These are phyloP conservation scores for Gynochthodes officinalis DNA, from an alignment of 257 asterid genomes.

Conservation along the genomic window DNA sequence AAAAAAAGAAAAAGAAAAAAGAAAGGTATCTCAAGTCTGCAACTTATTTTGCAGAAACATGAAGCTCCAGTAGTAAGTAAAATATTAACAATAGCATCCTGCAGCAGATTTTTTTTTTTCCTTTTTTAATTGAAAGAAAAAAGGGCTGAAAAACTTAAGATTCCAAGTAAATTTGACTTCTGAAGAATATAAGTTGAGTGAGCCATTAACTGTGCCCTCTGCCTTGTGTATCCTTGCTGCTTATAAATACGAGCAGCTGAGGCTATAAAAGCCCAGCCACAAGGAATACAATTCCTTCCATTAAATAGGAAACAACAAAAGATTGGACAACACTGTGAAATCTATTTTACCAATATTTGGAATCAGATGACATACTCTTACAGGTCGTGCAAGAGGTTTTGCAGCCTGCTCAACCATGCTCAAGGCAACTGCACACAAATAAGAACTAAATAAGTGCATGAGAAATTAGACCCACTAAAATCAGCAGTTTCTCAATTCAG, in stretches of 20 bases:
- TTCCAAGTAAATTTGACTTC: constrained; percentile 2
- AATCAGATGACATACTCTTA: constrained; percentile 59
- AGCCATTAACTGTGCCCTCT: not conserved
- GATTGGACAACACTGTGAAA: not conserved
- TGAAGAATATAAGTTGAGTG: not conserved
- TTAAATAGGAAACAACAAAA: not conserved
- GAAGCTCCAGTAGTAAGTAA: not conserved
- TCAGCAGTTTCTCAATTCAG: not conserved
- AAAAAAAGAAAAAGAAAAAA: too few species aligned
- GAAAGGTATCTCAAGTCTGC: not conserved
- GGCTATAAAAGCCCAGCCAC: not conserved
- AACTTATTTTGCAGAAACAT: not conserved
- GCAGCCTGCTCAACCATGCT: constrained; percentile 98
- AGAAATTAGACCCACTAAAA: not conserved
- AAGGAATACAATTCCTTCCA: not conserved
- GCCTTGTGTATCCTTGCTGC: not conserved
- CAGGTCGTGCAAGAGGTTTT: constrained; percentile 97
- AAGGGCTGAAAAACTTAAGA: not conserved
- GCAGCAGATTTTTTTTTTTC: too few species aligned
- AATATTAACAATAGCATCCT: not conserved
- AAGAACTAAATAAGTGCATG: constrained; percentile 17
- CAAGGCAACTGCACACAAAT: constrained; percentile 67
- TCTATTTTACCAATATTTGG: not conserved
- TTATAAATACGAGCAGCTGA: not conserved
- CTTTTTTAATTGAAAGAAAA: too few species aligned